phyloP scores from a whole-genome alignment of 768 basidiomycete species.

The Agrocybe praecox region DNA sequence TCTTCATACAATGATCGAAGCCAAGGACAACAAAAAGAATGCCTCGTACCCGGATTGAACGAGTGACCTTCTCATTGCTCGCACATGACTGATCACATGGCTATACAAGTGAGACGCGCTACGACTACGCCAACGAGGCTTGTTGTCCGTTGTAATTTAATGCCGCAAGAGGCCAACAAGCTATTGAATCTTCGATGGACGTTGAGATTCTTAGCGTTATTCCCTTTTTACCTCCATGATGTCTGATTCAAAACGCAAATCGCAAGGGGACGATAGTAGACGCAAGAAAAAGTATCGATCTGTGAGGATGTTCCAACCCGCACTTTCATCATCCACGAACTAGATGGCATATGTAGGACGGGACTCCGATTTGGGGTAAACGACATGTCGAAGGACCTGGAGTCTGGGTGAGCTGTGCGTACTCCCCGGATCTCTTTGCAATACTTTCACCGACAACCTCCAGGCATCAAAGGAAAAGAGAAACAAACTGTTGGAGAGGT shows the following conservation, averaged over 20 bases:
- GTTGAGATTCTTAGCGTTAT: not conserved
- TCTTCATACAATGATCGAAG: too few relatives aligned
- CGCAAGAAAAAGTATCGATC: slow-evolving; percentile 55
- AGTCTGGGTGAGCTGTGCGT: slow-evolving; percentile 78
- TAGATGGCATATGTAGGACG: slow-evolving; percentile 47
- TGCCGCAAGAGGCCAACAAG: too few relatives aligned
- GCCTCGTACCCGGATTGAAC: slow-evolving; percentile 43
- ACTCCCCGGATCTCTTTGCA: not conserved
- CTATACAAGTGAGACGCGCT: slow-evolving; percentile 42
- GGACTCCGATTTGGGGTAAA: slow-evolving; percentile 67
- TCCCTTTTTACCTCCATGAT: slow-evolving; percentile 14
- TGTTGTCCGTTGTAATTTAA: not conserved
- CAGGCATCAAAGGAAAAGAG: slow-evolving; percentile 80
- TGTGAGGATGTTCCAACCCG: slow-evolving; percentile 31
- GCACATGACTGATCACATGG: not conserved
- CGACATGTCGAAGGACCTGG: slow-evolving; percentile 77
- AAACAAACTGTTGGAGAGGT: slow-evolving; percentile 76
- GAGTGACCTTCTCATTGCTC: slow-evolving; percentile 40
- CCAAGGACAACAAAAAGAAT: slow-evolving; percentile 19
- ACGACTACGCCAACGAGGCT: slow-evolving; percentile 42
- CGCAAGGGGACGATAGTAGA: slow-evolving; percentile 26
- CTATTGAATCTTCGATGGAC: not conserved
- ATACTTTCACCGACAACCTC: not conserved
- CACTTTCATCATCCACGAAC: not conserved
- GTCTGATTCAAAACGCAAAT: slow-evolving; percentile 30